Percentiles rank a stretch among this genome's conserved stretches.
Evolutionary conservation across 108 stramenopile species (phyloP).

Genomic region (Skeletonema marinoi): DNA sequence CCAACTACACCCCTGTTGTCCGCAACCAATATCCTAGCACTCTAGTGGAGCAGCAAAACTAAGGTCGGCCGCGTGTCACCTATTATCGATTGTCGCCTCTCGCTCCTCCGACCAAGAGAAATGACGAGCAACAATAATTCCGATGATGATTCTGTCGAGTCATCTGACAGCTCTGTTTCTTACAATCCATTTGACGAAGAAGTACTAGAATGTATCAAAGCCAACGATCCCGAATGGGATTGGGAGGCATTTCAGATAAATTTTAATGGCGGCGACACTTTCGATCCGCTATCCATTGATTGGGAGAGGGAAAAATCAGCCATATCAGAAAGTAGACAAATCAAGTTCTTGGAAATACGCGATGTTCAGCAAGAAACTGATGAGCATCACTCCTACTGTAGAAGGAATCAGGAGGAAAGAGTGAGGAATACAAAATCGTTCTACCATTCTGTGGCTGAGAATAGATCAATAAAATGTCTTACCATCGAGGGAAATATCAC

Average conservation of each 20-base stretch:
- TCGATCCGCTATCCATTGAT: slow-evolving; percentile 4
- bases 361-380: background rate
- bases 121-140: background rate
- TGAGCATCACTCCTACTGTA: background rate
- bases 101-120: background rate
- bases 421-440: slow-evolving; percentile 1
- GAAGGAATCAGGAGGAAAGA: background rate
- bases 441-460: background rate
- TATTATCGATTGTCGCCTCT: too few relatives aligned
- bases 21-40: too few relatives aligned
- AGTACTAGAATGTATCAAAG: background rate
- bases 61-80: too few relatives aligned
- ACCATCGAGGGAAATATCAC: slow-evolving; percentile 2
- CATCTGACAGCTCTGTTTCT: too few relatives aligned
- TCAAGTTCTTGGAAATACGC: background rate
- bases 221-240: background rate
- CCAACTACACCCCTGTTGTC: too few relatives aligned
- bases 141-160: background rate
- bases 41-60: too few relatives aligned
- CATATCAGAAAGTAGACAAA: background rate
- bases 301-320: background rate
- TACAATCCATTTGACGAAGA: background rate
- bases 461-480: background rate
- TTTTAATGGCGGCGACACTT: too few relatives aligned
- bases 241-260: background rate